phyloP scores from a whole-genome alignment of 2,329 filamentous ascomycete genomes.

The Ophiosphaerella narmari region DNA sequence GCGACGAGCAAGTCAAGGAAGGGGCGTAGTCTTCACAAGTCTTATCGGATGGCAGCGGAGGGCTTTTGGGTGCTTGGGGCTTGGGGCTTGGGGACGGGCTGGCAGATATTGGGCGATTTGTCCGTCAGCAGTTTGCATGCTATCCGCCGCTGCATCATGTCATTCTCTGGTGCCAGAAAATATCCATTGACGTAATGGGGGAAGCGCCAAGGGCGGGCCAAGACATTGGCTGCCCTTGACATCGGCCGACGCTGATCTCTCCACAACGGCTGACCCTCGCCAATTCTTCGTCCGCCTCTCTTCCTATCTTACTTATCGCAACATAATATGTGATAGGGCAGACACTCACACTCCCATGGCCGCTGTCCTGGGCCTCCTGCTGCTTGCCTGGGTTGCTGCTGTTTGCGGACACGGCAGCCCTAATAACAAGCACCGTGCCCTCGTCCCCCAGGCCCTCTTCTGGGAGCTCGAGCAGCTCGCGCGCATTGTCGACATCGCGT shows the following conservation, averaged over 20 bases:
- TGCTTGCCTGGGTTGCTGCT: slow-evolving; percentile 16
- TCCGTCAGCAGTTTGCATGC: background rate
- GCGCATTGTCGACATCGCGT: slow-evolving; percentile 91
- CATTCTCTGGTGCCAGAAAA: background rate
- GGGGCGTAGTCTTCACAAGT: slow-evolving; percentile 11
- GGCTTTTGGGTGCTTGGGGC: background rate
- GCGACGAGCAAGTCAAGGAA: slow-evolving; percentile 8
- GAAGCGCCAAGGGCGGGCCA: background rate
- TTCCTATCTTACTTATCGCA: too few relatives aligned
- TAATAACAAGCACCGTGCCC: slow-evolving; percentile 28
- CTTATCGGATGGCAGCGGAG: slow-evolving; percentile 34
- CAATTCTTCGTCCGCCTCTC: too few relatives aligned
- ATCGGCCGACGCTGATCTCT: slow-evolving; percentile 4
- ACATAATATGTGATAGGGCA: slow-evolving; percentile 38
- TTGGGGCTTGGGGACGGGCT: background rate
- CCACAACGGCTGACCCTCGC: slow-evolving; percentile 3
- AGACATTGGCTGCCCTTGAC: background rate
- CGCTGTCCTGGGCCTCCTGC: slow-evolving; percentile 25
- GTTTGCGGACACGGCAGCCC: slow-evolving; percentile 31
- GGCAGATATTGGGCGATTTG: background rate
- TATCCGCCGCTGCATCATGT: background rate
- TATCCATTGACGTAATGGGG: background rate
- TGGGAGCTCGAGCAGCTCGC: slow-evolving; percentile 82
- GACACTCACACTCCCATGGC: slow-evolving; percentile 19
- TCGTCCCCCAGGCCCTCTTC: slow-evolving; percentile 70